These are phyloP conservation scores for Chytriomyces sp. DNA, from an alignment of 192 early-diverging fungal species.

Conservation along the genomic window DNA sequence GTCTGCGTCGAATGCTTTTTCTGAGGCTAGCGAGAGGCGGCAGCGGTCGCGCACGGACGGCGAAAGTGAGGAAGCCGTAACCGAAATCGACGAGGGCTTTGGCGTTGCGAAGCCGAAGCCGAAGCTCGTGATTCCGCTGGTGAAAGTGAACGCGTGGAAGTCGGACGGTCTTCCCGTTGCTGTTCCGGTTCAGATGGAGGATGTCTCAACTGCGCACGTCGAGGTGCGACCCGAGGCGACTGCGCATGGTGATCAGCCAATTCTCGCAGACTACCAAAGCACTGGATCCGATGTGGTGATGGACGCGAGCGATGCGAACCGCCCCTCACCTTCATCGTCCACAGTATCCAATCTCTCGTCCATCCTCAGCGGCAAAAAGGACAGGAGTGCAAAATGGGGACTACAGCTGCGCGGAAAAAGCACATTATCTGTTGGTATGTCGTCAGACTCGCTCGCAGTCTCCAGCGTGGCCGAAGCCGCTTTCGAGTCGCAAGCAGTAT, in stretches of 20 bases:
- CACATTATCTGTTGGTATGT: not conserved
- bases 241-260: not conserved
- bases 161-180: not conserved
- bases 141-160: constrained; percentile 41
- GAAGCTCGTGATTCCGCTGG: constrained; percentile 48
- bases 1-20: not conserved
- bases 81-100: not conserved
- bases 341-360: not conserved
- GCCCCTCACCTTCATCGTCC: not conserved
- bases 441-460: not conserved
- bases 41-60: not conserved
- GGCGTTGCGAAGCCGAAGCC: not conserved
- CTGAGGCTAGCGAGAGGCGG: not conserved
- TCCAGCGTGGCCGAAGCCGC: not conserved
- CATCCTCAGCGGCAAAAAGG: not conserved
- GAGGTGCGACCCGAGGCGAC: not conserved
- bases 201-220: no score
- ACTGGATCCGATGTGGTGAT: not conserved
- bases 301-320: not conserved
- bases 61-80: not conserved
- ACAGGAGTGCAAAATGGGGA: constrained; percentile 11
- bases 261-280: not conserved
- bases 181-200: not conserved
- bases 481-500: no score
- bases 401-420: constrained; percentile 37